Evolutionary conservation across 1,284 basidiomycete species (phyloP).

Genomic region (Apiotrichum montevideense): DNA sequence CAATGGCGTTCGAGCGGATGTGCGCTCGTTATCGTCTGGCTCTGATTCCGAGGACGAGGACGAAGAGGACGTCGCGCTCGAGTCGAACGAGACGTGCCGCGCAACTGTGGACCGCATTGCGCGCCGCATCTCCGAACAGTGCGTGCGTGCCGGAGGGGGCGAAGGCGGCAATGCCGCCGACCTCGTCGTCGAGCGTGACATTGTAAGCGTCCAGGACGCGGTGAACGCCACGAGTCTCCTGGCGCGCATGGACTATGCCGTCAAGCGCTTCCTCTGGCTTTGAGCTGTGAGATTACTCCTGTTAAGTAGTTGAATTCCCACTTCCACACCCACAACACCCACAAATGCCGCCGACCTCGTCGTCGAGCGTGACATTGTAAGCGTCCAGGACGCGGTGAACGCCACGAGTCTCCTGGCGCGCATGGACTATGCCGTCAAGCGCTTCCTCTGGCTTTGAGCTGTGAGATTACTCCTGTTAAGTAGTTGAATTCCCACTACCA

Average conservation of each 20-base stretch:
- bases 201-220: constrained; percentile 71
- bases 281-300: constrained; percentile 4
- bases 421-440: constrained; percentile 84
- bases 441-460: constrained; percentile 67
- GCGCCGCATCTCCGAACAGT: constrained; percentile 61
- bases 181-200: constrained; percentile 62
- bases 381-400: constrained; percentile 69
- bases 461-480: no score
- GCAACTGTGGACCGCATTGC: constrained; percentile 71
- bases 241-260: constrained; percentile 82
- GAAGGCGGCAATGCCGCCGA: constrained; percentile 22
- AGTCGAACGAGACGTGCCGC: constrained; percentile 63
- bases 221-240: constrained; percentile 72
- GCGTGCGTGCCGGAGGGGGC: constrained; percentile 54
- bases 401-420: constrained; percentile 77
- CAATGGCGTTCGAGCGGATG: neutral
- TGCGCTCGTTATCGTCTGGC: neutral
- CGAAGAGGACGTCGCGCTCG: constrained; percentile 48
- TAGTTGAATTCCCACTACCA: no score
- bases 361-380: constrained; percentile 62
- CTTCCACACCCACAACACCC: no score
- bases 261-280: constrained; percentile 80
- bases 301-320: no score
- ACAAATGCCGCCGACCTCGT: constrained; percentile 51
- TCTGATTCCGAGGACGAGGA: constrained; percentile 22